Percentiles rank a stretch among this genome's conserved stretches.
Evolutionary conservation across 2,329 filamentous ascomycete genomes (phyloP).

Genomic region (Colletotrichum plurivorum): DNA sequence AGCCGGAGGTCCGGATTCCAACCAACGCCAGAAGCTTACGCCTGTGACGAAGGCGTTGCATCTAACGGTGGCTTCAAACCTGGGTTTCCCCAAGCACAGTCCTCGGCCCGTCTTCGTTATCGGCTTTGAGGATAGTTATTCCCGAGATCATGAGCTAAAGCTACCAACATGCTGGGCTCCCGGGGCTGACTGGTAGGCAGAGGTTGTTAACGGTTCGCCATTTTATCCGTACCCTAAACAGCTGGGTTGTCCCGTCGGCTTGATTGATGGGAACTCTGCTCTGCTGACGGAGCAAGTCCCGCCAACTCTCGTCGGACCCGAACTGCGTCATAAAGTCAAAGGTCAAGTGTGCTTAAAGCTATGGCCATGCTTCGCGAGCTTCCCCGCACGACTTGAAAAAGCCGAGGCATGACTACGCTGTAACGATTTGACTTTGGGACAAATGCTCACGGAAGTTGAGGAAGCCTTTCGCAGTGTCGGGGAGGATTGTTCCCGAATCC

Average conservation of each 20-base stretch:
- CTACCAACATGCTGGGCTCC: no score
- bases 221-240: no score
- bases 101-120: no score
- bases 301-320: background rate
- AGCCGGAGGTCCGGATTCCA: background rate
- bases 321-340: background rate
- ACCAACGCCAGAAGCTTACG: background rate
- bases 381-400: constrained; percentile 18
- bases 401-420: constrained; percentile 16
- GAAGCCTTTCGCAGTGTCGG: no score
- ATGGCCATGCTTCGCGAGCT: constrained; percentile 5
- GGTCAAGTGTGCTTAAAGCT: background rate
- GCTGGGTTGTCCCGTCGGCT: background rate
- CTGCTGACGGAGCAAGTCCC: no score
- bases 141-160: no score
- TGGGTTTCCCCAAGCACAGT: background rate
- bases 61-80: background rate
- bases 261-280: no score
- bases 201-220: no score
- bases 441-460: background rate
- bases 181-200: no score
- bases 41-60: background rate
- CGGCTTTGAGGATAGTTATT: no score
- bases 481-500: no score
- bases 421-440: background rate